Conservation (phyloP, 2,329 filamentous ascomycete species). For the Fusarium ramigenum region DNA sequence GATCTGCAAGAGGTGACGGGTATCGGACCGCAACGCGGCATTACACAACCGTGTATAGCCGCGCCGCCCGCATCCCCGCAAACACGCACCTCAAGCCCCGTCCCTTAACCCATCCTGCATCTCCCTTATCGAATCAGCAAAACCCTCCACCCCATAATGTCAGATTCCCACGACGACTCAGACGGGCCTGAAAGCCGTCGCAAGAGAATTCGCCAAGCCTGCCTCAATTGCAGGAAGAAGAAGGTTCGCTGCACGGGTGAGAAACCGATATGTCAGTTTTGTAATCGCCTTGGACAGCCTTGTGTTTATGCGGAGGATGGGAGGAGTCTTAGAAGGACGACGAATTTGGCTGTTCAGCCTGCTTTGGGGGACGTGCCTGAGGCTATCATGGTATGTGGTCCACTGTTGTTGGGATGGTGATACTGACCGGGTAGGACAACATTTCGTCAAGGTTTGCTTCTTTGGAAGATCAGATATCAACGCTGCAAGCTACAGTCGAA, state of each 20-base stretch:
- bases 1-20: background rate
- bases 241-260: constrained; percentile 18
- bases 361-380: background rate
- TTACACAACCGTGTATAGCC: constrained; percentile 14
- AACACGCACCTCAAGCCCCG: background rate
- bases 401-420: background rate
- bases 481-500: background rate
- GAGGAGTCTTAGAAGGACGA: constrained; percentile 1
- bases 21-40: background rate
- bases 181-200: constrained; percentile 14
- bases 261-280: constrained; percentile 18
- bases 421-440: background rate
- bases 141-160: background rate
- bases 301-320: constrained; percentile 19
- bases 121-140: background rate
- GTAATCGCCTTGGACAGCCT: background rate
- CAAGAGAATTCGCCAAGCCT: constrained; percentile 18
- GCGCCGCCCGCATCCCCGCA: background rate
- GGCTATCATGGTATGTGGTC: background rate
- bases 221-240: constrained; percentile 19
- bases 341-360: background rate
- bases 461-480: constrained; percentile 12
- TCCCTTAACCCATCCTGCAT: background rate
- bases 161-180: constrained; percentile 7
- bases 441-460: background rate